Evolutionary conservation across 2,329 filamentous ascomycete genomes (phyloP).

Genomic region (Fusarium caatingaense): DNA sequence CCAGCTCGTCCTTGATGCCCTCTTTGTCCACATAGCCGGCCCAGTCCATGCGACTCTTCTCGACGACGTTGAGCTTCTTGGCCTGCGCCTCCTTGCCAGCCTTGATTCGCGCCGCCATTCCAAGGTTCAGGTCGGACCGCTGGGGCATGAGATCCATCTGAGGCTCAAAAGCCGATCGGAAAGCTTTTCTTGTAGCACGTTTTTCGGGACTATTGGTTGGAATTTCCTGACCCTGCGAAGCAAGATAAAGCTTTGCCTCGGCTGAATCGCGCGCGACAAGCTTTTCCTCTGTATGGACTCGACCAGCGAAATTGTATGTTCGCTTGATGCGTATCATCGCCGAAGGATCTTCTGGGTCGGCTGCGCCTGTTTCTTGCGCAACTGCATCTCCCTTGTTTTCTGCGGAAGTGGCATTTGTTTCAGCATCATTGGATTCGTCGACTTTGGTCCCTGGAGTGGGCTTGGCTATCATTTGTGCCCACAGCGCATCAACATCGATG

Average conservation of each 20-base stretch:
- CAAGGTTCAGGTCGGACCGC: constrained; percentile 69
- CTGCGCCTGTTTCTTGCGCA: background rate
- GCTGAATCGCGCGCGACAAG: constrained; percentile 72
- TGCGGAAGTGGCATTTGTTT: constrained; percentile 7
- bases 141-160: constrained; percentile 56
- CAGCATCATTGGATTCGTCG: constrained; percentile 12
- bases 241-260: constrained; percentile 73
- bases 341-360: constrained; percentile 42
- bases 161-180: constrained; percentile 73
- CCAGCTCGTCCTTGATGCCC: constrained; percentile 75
- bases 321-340: constrained; percentile 73
- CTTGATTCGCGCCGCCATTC: constrained; percentile 61
- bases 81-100: constrained; percentile 63
- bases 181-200: constrained; percentile 64
- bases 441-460: constrained; percentile 17
- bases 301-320: constrained; percentile 80
- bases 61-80: constrained; percentile 76
- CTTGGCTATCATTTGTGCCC: constrained; percentile 72
- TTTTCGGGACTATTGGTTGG: constrained; percentile 51
- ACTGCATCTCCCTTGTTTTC: constrained; percentile 18
- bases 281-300: constrained; percentile 78
- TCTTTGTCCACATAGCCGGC: constrained; percentile 77
- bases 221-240: constrained; percentile 55
- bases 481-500: constrained; percentile 77
- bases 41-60: constrained; percentile 81